These are phyloP conservation scores for Elsinoe necatrix DNA, from an alignment of 2,329 filamentous ascomycete genomes.

Conservation along the genomic window DNA sequence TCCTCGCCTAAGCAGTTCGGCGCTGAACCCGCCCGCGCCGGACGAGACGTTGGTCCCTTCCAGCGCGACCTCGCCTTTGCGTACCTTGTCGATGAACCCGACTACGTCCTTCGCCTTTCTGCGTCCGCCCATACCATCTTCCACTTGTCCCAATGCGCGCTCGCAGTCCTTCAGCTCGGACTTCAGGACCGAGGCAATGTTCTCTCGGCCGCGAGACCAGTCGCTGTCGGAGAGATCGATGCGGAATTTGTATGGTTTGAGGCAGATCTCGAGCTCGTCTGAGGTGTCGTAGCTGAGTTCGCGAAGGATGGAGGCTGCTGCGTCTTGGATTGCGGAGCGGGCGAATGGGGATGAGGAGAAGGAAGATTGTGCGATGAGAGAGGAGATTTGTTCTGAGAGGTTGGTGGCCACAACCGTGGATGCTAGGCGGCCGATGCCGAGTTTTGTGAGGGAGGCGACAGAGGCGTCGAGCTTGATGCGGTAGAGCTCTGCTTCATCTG, in stretches of 20 bases:
- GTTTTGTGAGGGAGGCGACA: conserved; percentile 79
- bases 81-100: conserved; percentile 78
- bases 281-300: conserved; percentile 95
- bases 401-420: conserved; percentile 83
- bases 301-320: conserved; percentile 79
- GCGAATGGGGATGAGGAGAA: conserved; percentile 89
- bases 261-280: conserved; percentile 96
- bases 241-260: conserved; percentile 97
- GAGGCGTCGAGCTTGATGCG: conserved; percentile 89
- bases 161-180: conserved; percentile 81
- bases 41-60: conserved; percentile 68
- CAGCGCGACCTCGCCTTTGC: conserved; percentile 74
- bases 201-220: conserved; percentile 78
- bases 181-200: conserved; percentile 72
- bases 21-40: conserved; percentile 88
- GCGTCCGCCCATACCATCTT: conserved; percentile 68
- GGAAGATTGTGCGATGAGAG: conserved; percentile 67
- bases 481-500: conserved; percentile 71
- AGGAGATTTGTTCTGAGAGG: conserved; percentile 77
- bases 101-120: conserved; percentile 86
- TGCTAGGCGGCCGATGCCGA: conserved; percentile 85
- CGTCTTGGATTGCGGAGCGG: conserved; percentile 83
- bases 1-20: conserved; percentile 73
- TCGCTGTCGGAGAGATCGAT: conserved; percentile 90
- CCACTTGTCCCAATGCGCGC: conserved; percentile 63